A percentile compares a stretch with the other conserved stretches of the same genome.
phyloP scores from a whole-genome alignment of 257 asterid genomes.

The Solanum dulcamara region DNA sequence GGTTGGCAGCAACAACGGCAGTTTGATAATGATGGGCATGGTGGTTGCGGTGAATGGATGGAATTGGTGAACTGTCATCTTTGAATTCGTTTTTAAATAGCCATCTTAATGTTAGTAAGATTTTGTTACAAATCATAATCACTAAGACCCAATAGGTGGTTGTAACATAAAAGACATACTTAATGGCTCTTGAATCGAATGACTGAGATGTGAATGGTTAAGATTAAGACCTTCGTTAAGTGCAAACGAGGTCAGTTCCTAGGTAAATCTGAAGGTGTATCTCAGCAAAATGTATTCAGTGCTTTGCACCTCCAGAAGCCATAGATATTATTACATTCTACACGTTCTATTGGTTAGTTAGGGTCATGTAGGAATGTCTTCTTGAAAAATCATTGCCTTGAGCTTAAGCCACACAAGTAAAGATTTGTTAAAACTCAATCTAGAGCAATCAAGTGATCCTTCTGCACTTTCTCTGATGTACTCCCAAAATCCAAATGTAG shows the following conservation, averaged over 20 bases:
- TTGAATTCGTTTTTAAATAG: neutral
- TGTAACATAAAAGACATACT: neutral
- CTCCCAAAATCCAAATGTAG: neutral
- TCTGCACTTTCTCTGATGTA: neutral
- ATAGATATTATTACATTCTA: neutral
- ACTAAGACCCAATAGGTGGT: neutral
- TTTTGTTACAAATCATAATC: neutral
- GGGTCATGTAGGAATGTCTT: neutral
- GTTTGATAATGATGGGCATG: neutral
- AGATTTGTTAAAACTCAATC: neutral
- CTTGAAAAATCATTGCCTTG: neutral
- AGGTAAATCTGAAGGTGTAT: neutral
- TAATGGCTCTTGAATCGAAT: neutral
- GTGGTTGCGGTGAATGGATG: neutral
- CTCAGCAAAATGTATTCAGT: neutral
- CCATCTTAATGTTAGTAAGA: neutral
- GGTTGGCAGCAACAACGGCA: neutral
- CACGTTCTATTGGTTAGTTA: neutral
- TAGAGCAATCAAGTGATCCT: neutral
- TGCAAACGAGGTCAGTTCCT: neutral
- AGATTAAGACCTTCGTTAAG: neutral
- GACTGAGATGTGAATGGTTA: neutral
- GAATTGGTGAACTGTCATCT: neutral
- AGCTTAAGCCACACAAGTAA: neutral
- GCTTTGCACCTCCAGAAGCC: neutral